Evolutionary conservation across 768 basidiomycete species (phyloP), one percentile per base, ranked within the genome.

Genomic region (Phanerochaete carnosa): DNA sequence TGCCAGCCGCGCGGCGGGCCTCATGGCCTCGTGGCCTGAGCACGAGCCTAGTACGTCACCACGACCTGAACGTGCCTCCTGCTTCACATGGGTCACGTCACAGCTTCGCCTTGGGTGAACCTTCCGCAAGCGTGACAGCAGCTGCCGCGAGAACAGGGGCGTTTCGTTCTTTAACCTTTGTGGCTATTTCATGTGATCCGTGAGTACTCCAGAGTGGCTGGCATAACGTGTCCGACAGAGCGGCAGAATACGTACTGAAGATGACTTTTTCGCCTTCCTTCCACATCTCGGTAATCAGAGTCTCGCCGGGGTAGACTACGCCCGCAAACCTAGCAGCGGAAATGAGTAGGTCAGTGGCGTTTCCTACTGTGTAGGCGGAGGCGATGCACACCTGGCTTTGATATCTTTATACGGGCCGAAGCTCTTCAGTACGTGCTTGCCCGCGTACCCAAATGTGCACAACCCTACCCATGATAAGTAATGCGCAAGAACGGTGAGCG

Each of bases 231-330:
- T 30, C 50, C 57, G 49, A 60, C 3, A 33, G 12, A 54, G 28
- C 29, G 26, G 32, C 25, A 50, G 22, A 50, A 19, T 11, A 82
- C 93, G 71, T 66, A 97, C 94, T 78, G 73, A 99, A 99, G 53
- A 98, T 86, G 57, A 98, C 88, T 75, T 87, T 97, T 62, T 82
- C 74, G 2, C 89, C 92, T 67, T 97, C 94, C 72, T 95, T 97
- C 97, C 97, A 99, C 96, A 98, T 98, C 72, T 93, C 87, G 0
- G 96, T 99, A 15, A 94, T 79, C 55, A 98, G 81, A 1, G 96
- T 98, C 75, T 98, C 95, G 0, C 95, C 96, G 1, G 96, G 97
- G 71, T 89, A 95, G 25, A 98, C 94, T 1, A 93, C 86, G 2
- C 94, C 94, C 0, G 90, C 85, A 73, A 98, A 96, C 33, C 90